A percentile compares a stretch with the other conserved stretches of the same genome.
Conservation (phyloP, 2,329 filamentous ascomycete species). For the Sporothrix variecibatus region DNA sequence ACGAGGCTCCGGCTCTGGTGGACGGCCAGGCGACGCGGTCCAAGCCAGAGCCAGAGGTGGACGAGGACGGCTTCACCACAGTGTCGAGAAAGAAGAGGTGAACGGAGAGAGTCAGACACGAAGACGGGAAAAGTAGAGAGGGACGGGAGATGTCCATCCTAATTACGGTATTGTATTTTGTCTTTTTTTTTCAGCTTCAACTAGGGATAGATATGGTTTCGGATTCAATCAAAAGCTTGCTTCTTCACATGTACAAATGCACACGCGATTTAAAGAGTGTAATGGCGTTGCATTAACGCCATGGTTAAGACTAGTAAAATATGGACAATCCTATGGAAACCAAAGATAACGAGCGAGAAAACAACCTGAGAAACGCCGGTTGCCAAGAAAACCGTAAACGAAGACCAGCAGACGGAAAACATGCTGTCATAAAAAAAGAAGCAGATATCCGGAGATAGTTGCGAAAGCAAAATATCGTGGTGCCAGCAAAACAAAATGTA, state of each 20-base stretch:
- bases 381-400: not conserved
- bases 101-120: not conserved
- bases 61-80: constrained; percentile 80
- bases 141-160: not conserved
- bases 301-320: not conserved
- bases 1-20: constrained; percentile 64
- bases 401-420: constrained; percentile 13
- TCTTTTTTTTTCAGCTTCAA: not conserved
- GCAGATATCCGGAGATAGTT: not conserved
- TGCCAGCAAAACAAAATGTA: constrained; percentile 13
- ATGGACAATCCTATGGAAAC: not conserved
- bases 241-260: not conserved
- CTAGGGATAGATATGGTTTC: not conserved
- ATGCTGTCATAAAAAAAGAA: not conserved
- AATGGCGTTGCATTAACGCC: not conserved
- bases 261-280: not conserved
- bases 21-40: constrained; percentile 50
- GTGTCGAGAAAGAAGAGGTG: constrained; percentile 69
- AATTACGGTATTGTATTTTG: not conserved
- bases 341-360: not conserved
- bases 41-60: constrained; percentile 69
- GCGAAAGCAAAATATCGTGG: not conserved
- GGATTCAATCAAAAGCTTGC: constrained; percentile 1
- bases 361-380: constrained; percentile 10
- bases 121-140: not conserved